Conservation (phyloP, 2,329 filamentous ascomycete species). For the Trichoderma lentiforme region DNA sequence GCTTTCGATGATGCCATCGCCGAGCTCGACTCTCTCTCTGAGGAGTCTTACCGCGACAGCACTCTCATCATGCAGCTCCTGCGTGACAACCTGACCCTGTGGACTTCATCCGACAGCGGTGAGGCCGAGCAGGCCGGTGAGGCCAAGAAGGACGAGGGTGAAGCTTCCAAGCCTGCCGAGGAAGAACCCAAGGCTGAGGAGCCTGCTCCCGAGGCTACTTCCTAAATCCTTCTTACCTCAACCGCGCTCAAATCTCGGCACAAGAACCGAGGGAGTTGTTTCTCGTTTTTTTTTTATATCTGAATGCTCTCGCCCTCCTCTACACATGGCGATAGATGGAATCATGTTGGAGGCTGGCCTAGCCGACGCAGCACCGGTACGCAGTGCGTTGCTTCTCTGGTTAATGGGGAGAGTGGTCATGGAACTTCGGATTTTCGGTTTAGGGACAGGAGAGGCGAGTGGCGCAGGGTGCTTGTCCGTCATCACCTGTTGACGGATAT, state of each 20-base stretch:
- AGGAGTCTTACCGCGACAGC: constrained; percentile 98
- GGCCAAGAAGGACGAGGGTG: constrained; percentile 54
- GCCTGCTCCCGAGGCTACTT: constrained; percentile 46
- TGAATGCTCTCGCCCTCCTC: constrained; percentile 22
- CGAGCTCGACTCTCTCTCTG: constrained; percentile 94
- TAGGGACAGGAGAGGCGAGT: constrained; percentile 15
- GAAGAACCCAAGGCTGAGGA: constrained; percentile 46
- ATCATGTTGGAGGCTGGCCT: constrained; percentile 32
- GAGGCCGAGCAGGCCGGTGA: constrained; percentile 67
- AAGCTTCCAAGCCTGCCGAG: constrained; percentile 40
- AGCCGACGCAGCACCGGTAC: constrained; percentile 35
- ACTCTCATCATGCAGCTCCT: constrained; percentile 99
- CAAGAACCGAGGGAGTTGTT: constrained; percentile 35
- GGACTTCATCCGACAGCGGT: constrained; percentile 88
- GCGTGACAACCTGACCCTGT: constrained; percentile 95
- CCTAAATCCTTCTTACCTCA: constrained; percentile 45
- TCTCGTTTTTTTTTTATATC: constrained; percentile 28
- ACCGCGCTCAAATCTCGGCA: constrained; percentile 38
- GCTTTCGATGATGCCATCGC: constrained; percentile 98
- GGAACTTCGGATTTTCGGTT: constrained; percentile 32
- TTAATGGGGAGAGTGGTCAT: constrained; percentile 35
- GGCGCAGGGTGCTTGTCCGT: constrained; percentile 15
- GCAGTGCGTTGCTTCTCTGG: constrained; percentile 36
- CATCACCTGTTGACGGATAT: constrained; percentile 11
- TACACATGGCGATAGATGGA: constrained; percentile 23